A percentile compares a stretch with the other conserved stretches of the same genome.
Evolutionary conservation across 306 rosid species (phyloP).

Genomic region (Oxytropis ochrocephala): DNA sequence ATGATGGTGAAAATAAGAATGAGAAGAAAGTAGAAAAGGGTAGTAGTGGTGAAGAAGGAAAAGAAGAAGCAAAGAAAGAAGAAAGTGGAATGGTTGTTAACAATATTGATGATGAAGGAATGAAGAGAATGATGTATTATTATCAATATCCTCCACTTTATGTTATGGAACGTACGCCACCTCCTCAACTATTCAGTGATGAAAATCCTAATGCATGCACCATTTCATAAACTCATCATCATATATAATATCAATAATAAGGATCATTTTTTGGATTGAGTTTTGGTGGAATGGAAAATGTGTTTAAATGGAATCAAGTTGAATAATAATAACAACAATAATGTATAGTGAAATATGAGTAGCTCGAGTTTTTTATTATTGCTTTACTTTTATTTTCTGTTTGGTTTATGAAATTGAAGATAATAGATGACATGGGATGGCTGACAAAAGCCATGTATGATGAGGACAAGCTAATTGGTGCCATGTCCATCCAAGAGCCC

Average conservation of each 20-base stretch:
- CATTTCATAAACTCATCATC: constrained; percentile 40
- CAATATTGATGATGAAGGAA: constrained; percentile 44
- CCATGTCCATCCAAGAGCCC: neutral
- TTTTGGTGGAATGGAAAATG: constrained; percentile 20
- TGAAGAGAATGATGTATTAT: constrained; percentile 81
- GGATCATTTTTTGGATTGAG: constrained; percentile 17
- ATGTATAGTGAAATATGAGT: constrained; percentile 23
- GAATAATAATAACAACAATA: constrained; percentile 12
- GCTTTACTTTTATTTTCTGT: neutral
- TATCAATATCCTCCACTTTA: constrained; percentile 69
- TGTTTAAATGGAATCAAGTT: constrained; percentile 16
- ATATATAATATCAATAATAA: neutral
- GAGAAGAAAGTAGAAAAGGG: constrained; percentile 26
- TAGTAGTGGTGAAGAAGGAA: constrained; percentile 33
- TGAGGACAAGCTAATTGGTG: neutral
- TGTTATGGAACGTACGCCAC: constrained; percentile 63
- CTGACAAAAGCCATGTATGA: neutral
- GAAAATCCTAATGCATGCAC: constrained; percentile 94
- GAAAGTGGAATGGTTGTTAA: constrained; percentile 5
- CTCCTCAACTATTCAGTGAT: constrained; percentile 92
- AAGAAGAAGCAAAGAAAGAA: constrained; percentile 26
- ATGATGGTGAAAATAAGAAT: constrained; percentile 3
- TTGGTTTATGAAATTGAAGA: neutral
- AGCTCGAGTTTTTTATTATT: neutral
- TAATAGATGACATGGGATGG: neutral